Evolutionary conservation across 805 yeast species (phyloP), one percentile per base, ranked within the genome.

Genomic region (Candida alai): DNA sequence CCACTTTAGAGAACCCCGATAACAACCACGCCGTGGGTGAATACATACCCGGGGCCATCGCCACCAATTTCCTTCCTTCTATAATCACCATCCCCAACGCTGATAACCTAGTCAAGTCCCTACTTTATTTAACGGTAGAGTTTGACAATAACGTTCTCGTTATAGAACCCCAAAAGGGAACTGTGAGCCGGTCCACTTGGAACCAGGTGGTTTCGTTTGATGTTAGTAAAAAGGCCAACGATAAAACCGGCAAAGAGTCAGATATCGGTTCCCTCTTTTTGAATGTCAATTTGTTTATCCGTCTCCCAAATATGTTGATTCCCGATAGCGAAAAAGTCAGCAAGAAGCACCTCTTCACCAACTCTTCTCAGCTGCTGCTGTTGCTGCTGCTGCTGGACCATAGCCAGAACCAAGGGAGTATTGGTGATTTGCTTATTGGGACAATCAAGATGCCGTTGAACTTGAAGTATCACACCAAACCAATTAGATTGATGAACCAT

Each of bases 61-160:
- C 59, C 5, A 43, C 68, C 23, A 45, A 57, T 30, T 42, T 55
- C 27, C 64, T 80, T 28, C 80, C 86, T 26, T 70, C 81, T 11
- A 64, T 73, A 27, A 65, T 76, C 28, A 62, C 75, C 30, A 62
- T 76, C 28, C 80, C 84, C 11, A 72, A 73, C 19, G 78, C 45
- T 12, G 65, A 62, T 28, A 68, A 68, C 33, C 62, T 72, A 22
- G 70, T 76, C 42, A 78, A 77, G 45, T 76, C 93, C 12, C 70
- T 95, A 40, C 72, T 93, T 24, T 86, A 85, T 58, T 73, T 89
- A 50, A 87, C 95, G 2, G 70, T 93, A 28, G 99, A 93, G 60
- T 90, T 88, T 54, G 99, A 93, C 61, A 93, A 93, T 60, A 87
- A 90, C 32, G 93, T 89, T 45, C 82, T 93, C 43, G 74, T 88